Conservation (phyloP, 768 basidiomycete genomes). For the Leucocoprinus birnbaumii region DNA sequence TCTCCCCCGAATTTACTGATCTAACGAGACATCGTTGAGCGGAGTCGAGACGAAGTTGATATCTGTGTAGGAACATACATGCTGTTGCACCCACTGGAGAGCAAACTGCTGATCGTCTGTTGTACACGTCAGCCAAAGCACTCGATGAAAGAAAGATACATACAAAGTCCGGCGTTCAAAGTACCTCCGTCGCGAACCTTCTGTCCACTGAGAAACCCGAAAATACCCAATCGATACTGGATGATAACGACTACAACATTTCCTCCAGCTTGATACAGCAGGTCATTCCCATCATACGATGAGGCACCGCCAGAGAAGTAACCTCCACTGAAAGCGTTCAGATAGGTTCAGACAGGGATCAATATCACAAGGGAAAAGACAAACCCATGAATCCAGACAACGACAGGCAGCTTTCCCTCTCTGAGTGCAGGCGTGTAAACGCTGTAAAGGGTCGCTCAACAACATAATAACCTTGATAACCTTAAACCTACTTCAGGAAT, state of each 20-base stretch:
- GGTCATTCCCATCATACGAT: conserved; percentile 29
- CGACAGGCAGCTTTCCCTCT: not conserved
- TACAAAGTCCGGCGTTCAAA: conserved; percentile 47
- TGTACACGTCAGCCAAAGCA: not conserved
- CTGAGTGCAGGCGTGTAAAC: not conserved
- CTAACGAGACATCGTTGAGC: conserved; percentile 16
- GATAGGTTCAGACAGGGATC: not conserved
- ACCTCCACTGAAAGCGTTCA: not conserved
- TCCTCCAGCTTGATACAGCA: conserved; percentile 25
- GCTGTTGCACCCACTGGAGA: conserved; percentile 37
- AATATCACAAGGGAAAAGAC: not conserved
- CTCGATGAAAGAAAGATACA: conserved; percentile 12
- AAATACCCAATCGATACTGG: conserved; percentile 42
- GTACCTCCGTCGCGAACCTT: conserved; percentile 38
- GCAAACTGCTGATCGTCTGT: conserved; percentile 44
- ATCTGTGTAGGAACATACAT: conserved; percentile 22
- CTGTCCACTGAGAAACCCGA: conserved; percentile 44
- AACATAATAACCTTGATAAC: not conserved
- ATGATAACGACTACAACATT: conserved; percentile 33
- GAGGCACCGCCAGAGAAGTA: not conserved
- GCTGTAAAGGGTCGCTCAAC: not conserved
- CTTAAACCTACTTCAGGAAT: not conserved
- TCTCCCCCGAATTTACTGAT: conserved; percentile 40
- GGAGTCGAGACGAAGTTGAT: no score
- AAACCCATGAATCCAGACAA: not conserved